These are phyloP conservation scores for Chalara sp. DNA, from an alignment of 2,329 filamentous ascomycete species.

Conservation along the genomic window DNA sequence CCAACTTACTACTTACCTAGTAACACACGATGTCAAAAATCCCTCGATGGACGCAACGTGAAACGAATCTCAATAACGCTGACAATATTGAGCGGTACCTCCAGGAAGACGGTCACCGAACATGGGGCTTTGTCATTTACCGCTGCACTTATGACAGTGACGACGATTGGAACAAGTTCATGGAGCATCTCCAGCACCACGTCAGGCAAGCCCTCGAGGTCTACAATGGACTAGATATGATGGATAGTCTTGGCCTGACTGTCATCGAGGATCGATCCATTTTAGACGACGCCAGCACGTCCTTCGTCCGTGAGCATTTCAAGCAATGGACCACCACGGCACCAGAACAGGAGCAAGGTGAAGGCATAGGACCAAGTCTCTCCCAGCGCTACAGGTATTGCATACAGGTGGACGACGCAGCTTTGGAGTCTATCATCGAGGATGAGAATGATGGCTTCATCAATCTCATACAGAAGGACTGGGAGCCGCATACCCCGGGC, in stretches of 20 bases:
- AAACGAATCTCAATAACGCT: neutral
- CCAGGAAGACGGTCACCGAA: constrained; percentile 3
- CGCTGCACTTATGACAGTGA: constrained; percentile 12
- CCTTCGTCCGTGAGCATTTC: constrained; percentile 6
- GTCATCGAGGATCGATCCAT: constrained; percentile 4
- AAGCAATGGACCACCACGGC: constrained; percentile 2
- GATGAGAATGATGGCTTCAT: constrained; percentile 4
- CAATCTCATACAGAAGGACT: constrained; percentile 6
- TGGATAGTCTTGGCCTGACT: constrained; percentile 4
- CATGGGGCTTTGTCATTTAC: constrained; percentile 11
- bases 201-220: neutral
- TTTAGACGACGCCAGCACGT: constrained; percentile 3
- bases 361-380: neutral
- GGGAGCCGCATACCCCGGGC: constrained; percentile 1
- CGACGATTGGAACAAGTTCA: constrained; percentile 7
- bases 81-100: constrained; percentile 7
- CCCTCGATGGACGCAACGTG: no score
- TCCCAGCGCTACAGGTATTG: constrained; percentile 5
- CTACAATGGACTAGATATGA: constrained; percentile 4
- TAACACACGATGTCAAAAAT: no score
- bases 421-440: constrained; percentile 1
- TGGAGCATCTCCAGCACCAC: neutral
- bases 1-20: no score
- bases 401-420: constrained; percentile 5
- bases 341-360: constrained; percentile 3